Evolutionary conservation across 495 filamentous ascomycete genomes (phyloP).

Genomic region (Elasticomyces elasticus): DNA sequence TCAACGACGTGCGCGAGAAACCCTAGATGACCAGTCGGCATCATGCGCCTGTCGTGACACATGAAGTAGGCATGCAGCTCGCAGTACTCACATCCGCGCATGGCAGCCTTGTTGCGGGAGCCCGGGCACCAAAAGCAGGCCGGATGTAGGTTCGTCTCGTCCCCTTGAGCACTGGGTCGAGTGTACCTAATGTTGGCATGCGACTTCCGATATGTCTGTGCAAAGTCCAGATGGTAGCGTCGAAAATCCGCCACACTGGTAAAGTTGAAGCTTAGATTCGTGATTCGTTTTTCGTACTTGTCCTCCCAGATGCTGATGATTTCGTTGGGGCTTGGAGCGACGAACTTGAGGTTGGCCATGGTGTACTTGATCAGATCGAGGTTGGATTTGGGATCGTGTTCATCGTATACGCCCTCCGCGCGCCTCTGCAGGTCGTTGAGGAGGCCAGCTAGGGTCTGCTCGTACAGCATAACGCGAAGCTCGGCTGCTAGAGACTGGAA

Average conservation of each 20-base stretch:
- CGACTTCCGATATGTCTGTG: neutral
- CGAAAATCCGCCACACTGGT: neutral
- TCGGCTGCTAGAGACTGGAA: neutral
- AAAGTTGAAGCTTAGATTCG: neutral
- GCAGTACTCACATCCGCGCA: neutral
- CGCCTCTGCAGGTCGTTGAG: neutral
- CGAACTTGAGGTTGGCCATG: neutral
- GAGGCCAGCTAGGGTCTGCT: neutral
- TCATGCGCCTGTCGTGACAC: too few species aligned
- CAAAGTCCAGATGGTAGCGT: neutral
- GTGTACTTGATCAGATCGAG: neutral
- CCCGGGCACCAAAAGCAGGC: neutral
- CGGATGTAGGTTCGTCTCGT: neutral
- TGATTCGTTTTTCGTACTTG: neutral
- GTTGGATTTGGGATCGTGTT: neutral
- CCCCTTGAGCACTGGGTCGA: neutral
- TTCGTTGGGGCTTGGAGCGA: neutral
- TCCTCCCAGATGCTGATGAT: neutral
- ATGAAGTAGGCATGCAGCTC: neutral
- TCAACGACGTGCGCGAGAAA: too few species aligned
- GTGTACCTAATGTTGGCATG: neutral
- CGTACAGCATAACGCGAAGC: neutral
- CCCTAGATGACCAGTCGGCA: too few species aligned
- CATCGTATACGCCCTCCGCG: neutral
- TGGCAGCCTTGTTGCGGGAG: too few species aligned